Percentiles rank a stretch among this genome's conserved stretches.
These are phyloP conservation scores for Diutina rugosa DNA, from an alignment of 1,139 yeast genomes.

Conservation along the genomic window DNA sequence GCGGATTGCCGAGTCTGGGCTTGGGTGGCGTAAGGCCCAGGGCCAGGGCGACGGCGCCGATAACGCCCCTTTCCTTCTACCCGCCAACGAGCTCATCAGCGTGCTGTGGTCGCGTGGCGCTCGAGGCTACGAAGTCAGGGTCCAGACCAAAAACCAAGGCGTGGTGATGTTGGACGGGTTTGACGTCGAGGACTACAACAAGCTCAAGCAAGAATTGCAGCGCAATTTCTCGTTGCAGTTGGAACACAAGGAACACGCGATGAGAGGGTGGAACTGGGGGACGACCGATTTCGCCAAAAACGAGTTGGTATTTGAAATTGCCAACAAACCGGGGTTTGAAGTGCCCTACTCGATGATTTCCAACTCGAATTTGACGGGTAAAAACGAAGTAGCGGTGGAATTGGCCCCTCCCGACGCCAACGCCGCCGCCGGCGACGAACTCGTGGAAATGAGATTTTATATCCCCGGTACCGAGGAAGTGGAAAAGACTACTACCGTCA, in stretches of 20 bases:
- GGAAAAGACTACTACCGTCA: constrained; percentile 24
- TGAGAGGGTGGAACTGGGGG: constrained; percentile 99
- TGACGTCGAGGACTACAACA: constrained; percentile 66
- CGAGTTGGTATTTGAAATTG: constrained; percentile 76
- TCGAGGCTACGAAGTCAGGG: constrained; percentile 78
- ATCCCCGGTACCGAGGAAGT: constrained; percentile 68
- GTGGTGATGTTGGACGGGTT: constrained; percentile 87
- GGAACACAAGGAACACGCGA: constrained; percentile 79
- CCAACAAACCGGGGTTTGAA: constrained; percentile 85
- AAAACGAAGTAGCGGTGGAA: constrained; percentile 88
- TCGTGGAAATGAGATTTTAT: constrained; percentile 87
- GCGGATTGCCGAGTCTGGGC: constrained; percentile 89
- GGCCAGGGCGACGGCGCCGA: constrained; percentile 31
- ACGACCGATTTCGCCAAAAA: constrained; percentile 83
- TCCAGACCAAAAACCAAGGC: constrained; percentile 81
- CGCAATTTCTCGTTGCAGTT: constrained; percentile 59
- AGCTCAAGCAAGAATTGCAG: constrained; percentile 74
- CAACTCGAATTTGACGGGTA: constrained; percentile 87
- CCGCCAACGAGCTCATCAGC: constrained; percentile 70
- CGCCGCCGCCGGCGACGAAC: constrained; percentile 82
- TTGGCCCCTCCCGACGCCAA: constrained; percentile 48
- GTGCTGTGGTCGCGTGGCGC: constrained; percentile 91
- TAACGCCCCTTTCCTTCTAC: constrained; percentile 69
- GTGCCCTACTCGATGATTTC: constrained; percentile 70
- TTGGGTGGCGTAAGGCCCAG: constrained; percentile 80